A percentile compares a stretch with the other conserved stretches of the same genome.
Evolutionary conservation across 1,284 basidiomycete species (phyloP).

Genomic region (Rhodotorula sp.): DNA sequence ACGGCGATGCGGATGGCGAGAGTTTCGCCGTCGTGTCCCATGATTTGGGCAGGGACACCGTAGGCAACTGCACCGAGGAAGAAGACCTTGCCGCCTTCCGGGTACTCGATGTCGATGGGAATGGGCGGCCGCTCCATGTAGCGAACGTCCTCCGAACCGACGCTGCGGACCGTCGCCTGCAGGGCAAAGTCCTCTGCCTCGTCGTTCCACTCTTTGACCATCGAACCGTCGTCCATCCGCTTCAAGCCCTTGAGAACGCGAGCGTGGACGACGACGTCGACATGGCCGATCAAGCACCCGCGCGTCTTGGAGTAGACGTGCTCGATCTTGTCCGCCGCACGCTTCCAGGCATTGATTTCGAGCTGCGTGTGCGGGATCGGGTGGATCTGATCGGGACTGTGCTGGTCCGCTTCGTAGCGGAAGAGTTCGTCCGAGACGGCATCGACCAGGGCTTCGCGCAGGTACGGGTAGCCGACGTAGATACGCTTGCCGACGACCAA

Average conservation of each 20-base stretch:
- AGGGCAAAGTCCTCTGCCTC: slow-evolving; percentile 83
- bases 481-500: slow-evolving; percentile 73
- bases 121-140: slow-evolving; percentile 74
- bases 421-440: slow-evolving; percentile 84
- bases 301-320: slow-evolving; percentile 82
- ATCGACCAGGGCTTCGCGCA: slow-evolving; percentile 85
- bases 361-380: slow-evolving; percentile 56
- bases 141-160: slow-evolving; percentile 82
- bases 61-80: slow-evolving; percentile 92
- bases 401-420: slow-evolving; percentile 69
- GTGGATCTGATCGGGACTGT: not conserved
- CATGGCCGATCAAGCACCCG: slow-evolving; percentile 78
- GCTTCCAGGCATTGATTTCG: slow-evolving; percentile 63
- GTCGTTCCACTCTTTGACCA: slow-evolving; percentile 94
- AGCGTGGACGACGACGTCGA: slow-evolving; percentile 79
- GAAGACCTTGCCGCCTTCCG: slow-evolving; percentile 84
- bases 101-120: slow-evolving; percentile 83
- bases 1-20: slow-evolving; percentile 80
- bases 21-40: slow-evolving; percentile 63
- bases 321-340: slow-evolving; percentile 77
- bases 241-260: slow-evolving; percentile 86
- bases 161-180: slow-evolving; percentile 75
- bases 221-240: slow-evolving; percentile 80
- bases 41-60: slow-evolving; percentile 90
- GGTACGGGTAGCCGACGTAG: slow-evolving; percentile 90